Evolutionary conservation across 352 stramenopile genomes (phyloP), one percentile per base, ranked within the genome.

Genomic region (Globisporangium orthogonon): DNA sequence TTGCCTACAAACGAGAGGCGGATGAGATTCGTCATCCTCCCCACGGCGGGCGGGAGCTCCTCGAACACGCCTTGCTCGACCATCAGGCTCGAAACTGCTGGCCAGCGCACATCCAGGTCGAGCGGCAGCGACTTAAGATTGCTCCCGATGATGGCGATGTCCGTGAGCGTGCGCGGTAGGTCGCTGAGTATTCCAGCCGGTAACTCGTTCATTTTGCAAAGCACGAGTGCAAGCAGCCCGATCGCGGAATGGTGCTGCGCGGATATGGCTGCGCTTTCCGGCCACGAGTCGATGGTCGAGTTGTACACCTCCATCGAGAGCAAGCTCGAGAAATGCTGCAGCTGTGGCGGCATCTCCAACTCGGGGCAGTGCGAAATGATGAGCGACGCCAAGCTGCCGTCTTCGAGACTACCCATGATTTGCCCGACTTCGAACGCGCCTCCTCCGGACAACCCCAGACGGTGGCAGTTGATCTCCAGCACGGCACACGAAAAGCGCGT

Each of bases 291-390:
- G 40, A 75, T 61, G 5, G 61, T 72, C 41, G 57, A 68, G 47
- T 75, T 70, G 55, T 70, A 75, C n/a, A 75, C 39, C 47, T 72
- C 59, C 18, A 75, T 50, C 7, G 61, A 65, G 37, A 70, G 58
- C 18, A 75, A 18, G 10, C 53, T 54, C 3, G 58, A 63, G 44
- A 75, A 75, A 5, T 50, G 43, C 46, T 70, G 64, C 4, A 75
- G 44, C 11, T 49, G 40, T 23, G 62, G n/a, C 0, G 64, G 64
- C 47, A 75, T 50, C 23, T 44, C 54, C 17, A 75, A 48, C 28
- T 54, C 49, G 7, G 47, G 61, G 35, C 64, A 72, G 33, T 72
- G 66, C 48, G 64, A 56, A 10, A 75, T 61, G 45, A 67, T 61
- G 7, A 75, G 55, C 28, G 52, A 58, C 46, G 64, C 63, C 14